A percentile compares a stretch with the other conserved stretches of the same genome.
Evolutionary conservation across 495 filamentous ascomycete genomes (phyloP).

Genomic region (Apiosordaria backusii): DNA sequence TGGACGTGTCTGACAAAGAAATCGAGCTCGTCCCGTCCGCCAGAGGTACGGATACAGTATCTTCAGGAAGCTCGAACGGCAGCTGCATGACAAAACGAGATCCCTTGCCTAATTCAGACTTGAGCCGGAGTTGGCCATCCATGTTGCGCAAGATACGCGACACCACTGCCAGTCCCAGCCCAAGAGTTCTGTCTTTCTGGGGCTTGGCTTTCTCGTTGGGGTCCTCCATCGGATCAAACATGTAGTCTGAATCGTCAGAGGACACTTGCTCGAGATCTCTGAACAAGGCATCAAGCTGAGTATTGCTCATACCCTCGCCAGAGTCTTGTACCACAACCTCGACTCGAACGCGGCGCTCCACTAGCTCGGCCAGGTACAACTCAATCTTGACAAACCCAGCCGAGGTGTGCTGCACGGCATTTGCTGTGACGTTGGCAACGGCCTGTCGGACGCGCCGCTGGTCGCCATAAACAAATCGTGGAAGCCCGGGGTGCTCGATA

Average conservation of each 20-base stretch:
- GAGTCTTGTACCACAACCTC: slow-evolving; percentile 78
- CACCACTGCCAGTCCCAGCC: slow-evolving; percentile 82
- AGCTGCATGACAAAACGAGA: slow-evolving; percentile 75
- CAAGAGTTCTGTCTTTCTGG: slow-evolving; percentile 49
- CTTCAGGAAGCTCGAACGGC: slow-evolving; percentile 60
- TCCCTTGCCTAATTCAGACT: slow-evolving; percentile 82
- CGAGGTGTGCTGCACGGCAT: slow-evolving; percentile 78
- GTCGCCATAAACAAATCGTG: slow-evolving; percentile 71
- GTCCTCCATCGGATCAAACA: slow-evolving; percentile 29
- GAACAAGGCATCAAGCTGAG: slow-evolving; percentile 74
- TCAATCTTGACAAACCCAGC: slow-evolving; percentile 71
- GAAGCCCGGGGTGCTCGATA: slow-evolving; percentile 64
- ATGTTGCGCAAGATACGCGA: slow-evolving; percentile 83
- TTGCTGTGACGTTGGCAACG: slow-evolving; percentile 77
- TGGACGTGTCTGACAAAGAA: slow-evolving; percentile 8
- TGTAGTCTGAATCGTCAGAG: slow-evolving; percentile 49
- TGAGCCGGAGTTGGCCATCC: slow-evolving; percentile 83
- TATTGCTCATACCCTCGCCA: slow-evolving; percentile 70
- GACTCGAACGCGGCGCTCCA: slow-evolving; percentile 51
- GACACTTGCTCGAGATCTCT: slow-evolving; percentile 85
- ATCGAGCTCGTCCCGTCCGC: slow-evolving; percentile 11
- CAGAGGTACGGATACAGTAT: slow-evolving; percentile 31
- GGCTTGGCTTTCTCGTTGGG: slow-evolving; percentile 25
- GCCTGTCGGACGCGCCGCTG: slow-evolving; percentile 74
- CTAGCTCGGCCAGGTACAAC: slow-evolving; percentile 49